A percentile compares a stretch with the other conserved stretches of the same genome.
These are phyloP conservation scores for Phytophthora litchii DNA, from an alignment of 352 stramenopile species.

Conservation along the genomic window DNA sequence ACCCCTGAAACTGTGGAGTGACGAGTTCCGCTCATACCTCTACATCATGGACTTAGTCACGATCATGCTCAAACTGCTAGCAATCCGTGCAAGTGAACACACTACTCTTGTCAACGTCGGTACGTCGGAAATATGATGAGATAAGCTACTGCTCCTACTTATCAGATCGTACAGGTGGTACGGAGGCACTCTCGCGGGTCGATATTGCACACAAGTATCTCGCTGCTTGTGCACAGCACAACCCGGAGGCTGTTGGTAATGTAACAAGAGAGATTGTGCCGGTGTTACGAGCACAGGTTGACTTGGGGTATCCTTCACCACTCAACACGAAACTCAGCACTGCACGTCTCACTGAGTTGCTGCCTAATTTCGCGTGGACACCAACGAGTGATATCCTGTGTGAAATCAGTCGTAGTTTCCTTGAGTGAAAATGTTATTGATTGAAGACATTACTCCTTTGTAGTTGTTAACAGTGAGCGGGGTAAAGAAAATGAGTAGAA, in stretches of 20 bases:
- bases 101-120: conserved; percentile 56
- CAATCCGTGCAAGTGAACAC: background rate
- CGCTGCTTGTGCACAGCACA: conserved; percentile 15
- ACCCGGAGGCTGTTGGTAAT: background rate
- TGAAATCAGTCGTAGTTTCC: conserved; percentile 35
- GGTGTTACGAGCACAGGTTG: conserved; percentile 29
- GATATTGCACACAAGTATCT: conserved; percentile 46
- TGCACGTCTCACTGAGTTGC: conserved; percentile 21
- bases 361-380: conserved; percentile 35
- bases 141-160: background rate
- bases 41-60: conserved; percentile 55
- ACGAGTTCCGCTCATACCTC: conserved; percentile 72
- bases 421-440: conserved; percentile 26
- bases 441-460: conserved; percentile 16
- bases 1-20: conserved; percentile 56
- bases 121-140: conserved; percentile 20
- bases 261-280: conserved; percentile 32
- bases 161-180: conserved; percentile 38
- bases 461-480: conserved; percentile 6
- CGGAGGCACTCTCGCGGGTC: conserved; percentile 54
- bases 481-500: conserved; percentile 17
- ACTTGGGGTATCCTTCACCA: conserved; percentile 56
- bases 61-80: conserved; percentile 44
- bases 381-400: conserved; percentile 24
- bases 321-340: conserved; percentile 54